Evolutionary conservation across 768 basidiomycete species (phyloP), one percentile per base, ranked within the genome.

Genomic region (Flagelloscypha sp.): DNA sequence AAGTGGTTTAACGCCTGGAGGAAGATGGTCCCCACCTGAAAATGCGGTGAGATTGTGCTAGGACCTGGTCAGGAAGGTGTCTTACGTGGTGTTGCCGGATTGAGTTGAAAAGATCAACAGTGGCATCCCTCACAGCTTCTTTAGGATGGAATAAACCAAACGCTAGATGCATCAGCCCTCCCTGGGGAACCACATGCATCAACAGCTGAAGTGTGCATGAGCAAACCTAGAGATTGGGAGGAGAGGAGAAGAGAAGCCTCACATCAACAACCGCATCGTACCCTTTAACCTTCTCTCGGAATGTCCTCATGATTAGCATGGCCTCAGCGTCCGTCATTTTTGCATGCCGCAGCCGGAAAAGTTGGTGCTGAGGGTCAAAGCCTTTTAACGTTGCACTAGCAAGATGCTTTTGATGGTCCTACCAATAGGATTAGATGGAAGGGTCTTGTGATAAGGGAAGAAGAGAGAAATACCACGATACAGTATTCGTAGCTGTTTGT

Each of bases 241-340:
- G 33, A 37, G 3, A 31, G n/a, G n/a, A 30, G 16, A 38, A 12
- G 15, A 35, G 16, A 37, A 24, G 8, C 52, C 60, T 37, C 39
- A 90, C 94, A 72, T 97, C 90, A 2, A 86, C 71, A 10, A 88
- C 80, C 54, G 94, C 87, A 34, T 93, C 89, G 48, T 97, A 95
- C 0, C 74, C 70, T 48, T 71, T 76, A 29, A 88, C 68, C 33
- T 72, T 74, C 22, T 83, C 77, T 1, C 76, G 74, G 7, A 99
- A 58, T 5, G 76, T 72, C 22, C 74, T 72, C 61, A 84, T 77
- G 36, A 98, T 92, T 24, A 75, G 47, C 42, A 78, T 68, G 0
- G 74, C 76, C 57, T 98, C 95, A 1, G 64, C 48, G 42, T 89
- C 84, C 1, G 73, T 49, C 57, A 98, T 64, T 35, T 66, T 71